Evolutionary conservation across 345 rosid species (phyloP).

Genomic region (Zanthoxylum bungeanum): DNA sequence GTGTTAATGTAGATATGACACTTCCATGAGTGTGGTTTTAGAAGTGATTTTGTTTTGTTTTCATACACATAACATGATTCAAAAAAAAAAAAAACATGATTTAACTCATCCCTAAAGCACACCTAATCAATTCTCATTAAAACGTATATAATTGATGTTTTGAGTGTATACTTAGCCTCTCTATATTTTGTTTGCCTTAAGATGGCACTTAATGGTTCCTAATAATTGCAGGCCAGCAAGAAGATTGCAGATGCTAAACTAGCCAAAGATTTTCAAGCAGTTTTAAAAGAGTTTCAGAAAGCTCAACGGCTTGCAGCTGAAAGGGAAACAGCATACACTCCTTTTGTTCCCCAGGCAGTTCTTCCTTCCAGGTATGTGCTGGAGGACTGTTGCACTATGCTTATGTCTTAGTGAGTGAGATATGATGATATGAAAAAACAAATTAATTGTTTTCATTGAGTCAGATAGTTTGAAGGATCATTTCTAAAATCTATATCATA

Average conservation of each 20-base stretch:
- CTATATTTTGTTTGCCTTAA: neutral
- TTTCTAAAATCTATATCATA: neutral
- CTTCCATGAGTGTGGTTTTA: neutral
- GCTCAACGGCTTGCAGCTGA: constrained; percentile 97
- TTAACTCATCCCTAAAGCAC: neutral
- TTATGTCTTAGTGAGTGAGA: neutral
- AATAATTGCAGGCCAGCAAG: constrained; percentile 63
- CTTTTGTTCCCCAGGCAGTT: constrained; percentile 62
- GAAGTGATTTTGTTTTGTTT: neutral
- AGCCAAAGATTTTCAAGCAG: constrained; percentile 94
- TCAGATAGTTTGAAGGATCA: neutral
- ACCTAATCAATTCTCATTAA: neutral
- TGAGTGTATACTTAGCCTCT: neutral
- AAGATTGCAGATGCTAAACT: constrained; percentile 96
- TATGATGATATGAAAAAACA: neutral
- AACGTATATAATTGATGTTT: neutral
- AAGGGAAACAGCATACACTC: constrained; percentile 88
- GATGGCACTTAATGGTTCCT: neutral
- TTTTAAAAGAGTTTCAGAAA: constrained; percentile 94
- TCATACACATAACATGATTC: neutral
- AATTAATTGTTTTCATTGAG: neutral
- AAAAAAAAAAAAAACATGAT: neutral
- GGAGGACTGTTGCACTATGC: neutral
- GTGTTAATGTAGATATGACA: neutral
- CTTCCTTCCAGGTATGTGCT: constrained; percentile 67